Evolutionary conservation across 306 rosid genomes (phyloP).

Genomic region (Sesbania bispinosa): DNA sequence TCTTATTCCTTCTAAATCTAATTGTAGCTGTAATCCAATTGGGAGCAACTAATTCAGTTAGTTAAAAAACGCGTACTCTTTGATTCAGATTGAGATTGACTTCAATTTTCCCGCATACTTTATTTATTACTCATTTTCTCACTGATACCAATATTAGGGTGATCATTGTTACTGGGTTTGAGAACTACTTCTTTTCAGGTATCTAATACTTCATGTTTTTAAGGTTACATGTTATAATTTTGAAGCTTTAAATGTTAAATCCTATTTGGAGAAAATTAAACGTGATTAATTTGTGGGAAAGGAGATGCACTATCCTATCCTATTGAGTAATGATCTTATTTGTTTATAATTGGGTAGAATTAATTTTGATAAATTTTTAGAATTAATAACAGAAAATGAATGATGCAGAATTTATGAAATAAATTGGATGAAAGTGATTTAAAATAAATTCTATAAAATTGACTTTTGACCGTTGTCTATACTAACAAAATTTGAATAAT

Average conservation of each 20-base stretch:
- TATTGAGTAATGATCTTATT: no score
- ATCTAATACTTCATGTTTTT: background rate
- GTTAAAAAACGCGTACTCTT: constrained; percentile 26
- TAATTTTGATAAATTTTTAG: no score
- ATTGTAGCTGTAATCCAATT: constrained; percentile 31
- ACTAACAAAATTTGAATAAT: background rate
- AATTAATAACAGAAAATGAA: no score
- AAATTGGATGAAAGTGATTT: no score
- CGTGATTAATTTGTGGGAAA: background rate
- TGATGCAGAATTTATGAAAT: no score
- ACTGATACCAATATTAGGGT: background rate
- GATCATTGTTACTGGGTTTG: background rate
- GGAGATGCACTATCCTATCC: no score
- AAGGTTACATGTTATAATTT: background rate
- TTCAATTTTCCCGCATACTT: constrained; percentile 14
- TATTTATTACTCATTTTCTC: background rate
- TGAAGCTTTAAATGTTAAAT: constrained; percentile 1
- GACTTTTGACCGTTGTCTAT: no score
- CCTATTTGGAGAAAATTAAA: background rate
- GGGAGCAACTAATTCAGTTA: constrained; percentile 2
- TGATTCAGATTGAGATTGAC: constrained; percentile 12
- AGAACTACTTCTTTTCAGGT: background rate
- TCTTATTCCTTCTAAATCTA: constrained; percentile 15
- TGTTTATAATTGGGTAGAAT: no score
- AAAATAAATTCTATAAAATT: no score